Percentiles rank a stretch among this genome's conserved stretches.
These are phyloP conservation scores for Lecanicillium sp. DNA, from an alignment of 2,329 filamentous ascomycete genomes.

Conservation along the genomic window DNA sequence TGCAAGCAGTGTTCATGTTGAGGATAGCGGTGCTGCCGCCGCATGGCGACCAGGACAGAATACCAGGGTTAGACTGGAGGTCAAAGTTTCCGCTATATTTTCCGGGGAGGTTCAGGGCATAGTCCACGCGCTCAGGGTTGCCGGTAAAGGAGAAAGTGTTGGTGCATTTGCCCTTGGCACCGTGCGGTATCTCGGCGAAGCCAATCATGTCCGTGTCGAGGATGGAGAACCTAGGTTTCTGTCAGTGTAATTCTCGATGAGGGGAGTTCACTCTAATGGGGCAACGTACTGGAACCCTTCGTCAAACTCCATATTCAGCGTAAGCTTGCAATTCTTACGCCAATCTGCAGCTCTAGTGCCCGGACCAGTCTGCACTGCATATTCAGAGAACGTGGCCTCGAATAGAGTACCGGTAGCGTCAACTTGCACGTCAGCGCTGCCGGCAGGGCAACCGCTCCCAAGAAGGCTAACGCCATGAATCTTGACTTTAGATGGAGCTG, in stretches of 20 bases:
- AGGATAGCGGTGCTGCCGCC: slow-evolving; percentile 19
- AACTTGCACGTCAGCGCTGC: slow-evolving; percentile 16
- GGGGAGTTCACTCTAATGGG: no score
- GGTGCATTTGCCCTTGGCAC: slow-evolving; percentile 14
- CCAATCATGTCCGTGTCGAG: slow-evolving; percentile 18
- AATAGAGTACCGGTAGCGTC: slow-evolving; percentile 17
- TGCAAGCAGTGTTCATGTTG: slow-evolving; percentile 20
- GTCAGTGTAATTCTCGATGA: neutral
- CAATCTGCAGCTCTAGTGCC: slow-evolving; percentile 14
- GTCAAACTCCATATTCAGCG: slow-evolving; percentile 17
- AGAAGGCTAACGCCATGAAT: slow-evolving; percentile 15
- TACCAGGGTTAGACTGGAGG: slow-evolving; percentile 12
- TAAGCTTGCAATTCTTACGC: slow-evolving; percentile 21
- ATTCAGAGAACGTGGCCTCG: slow-evolving; percentile 18
- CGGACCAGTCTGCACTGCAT: slow-evolving; percentile 17
- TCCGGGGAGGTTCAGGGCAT: slow-evolving; percentile 11
- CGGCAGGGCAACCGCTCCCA: slow-evolving; percentile 17
- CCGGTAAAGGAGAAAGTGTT: slow-evolving; percentile 20
- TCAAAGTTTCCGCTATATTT: slow-evolving; percentile 16
- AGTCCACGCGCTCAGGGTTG: slow-evolving; percentile 14
- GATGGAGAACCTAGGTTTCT: slow-evolving; percentile 15
- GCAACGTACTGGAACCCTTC: slow-evolving; percentile 16
- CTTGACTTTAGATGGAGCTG: slow-evolving; percentile 10
- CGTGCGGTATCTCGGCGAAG: slow-evolving; percentile 17
- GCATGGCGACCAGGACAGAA: slow-evolving; percentile 16